Evolutionary conservation across 805 yeast species (phyloP), one percentile per base, ranked within the genome.

Genomic region (Starmerella vitae): DNA sequence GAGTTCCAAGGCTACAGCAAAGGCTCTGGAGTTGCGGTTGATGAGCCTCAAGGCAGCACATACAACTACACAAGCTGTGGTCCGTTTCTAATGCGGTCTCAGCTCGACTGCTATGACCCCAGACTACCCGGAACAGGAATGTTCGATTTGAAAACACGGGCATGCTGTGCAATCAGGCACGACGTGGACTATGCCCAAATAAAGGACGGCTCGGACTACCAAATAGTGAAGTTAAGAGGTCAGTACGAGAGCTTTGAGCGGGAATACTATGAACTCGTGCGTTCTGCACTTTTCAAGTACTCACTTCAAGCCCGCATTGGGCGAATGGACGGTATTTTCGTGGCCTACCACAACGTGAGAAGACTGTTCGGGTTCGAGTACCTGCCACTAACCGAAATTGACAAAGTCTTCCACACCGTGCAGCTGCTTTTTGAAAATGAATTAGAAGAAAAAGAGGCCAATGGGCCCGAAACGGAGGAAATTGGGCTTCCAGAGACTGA

Each of bases 271-370:
- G 97, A 88, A 52, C 67, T 88, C 50, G 71, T 77, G 14, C 63
- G 81, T 42, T 71, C 88, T 2, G 78, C 91, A 0, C 60, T 88
- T 60, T 63, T 88, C 49, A 88, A 88, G 60, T 88, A 88, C 54
- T 71, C 81, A 2, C 65, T 88, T 48, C 97, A 91, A 58, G 97
- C 95, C 0, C 67, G 96, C 45, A 80, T 88, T 30, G 98, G 97
- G 3, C 76, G 80, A 51, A 88, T 91, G 97, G 96, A 86, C 59
- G 98, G 98, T 5, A 83, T 91, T 2, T 84, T 82, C 49, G 67
- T 88, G 13, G 95, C 95, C 0, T 88, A 77, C 57, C 98, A 88
- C 58, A 88, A 86, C 56, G 70, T 84, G 37, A 66, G 72, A 22
- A 64, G 74, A 34, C 71, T 86, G 50, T 83, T 88, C 59, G 98